Base-by-base conservation (phyloP, 2,329 filamentous ascomycete species). In the Fusarium sororula region DNA sequence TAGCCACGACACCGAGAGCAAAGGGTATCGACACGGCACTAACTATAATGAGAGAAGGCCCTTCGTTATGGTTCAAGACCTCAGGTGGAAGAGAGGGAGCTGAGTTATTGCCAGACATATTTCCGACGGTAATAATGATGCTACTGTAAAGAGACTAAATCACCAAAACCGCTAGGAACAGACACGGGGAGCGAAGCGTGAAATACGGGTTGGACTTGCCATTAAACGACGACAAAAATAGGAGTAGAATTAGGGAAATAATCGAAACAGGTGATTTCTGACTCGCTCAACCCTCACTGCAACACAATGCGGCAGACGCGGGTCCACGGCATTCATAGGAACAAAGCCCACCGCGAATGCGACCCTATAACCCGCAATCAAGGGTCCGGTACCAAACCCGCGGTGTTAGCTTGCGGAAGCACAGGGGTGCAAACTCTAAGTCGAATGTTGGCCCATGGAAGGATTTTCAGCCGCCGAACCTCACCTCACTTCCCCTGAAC, bases 11-110 rank as follows among this genome's bases (percentile, higher is more conserved):
- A 1, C 35, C 26, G 1, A 60, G 50, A 0, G 47, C 22, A 1
- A 61, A 59, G 3, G 63, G 63, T 7, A 67, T 68, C 2, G 54
- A 39, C 0, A 63, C 37, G 0, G 61, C 42, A 26, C 61, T 63
- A 0, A 60, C 61, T 5, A 60, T 39, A 1, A 63, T 38, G 0
- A 63, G 42, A 1, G 61, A 48, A 0, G 42, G 18, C 3, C 61
- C 54, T 18, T 63, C 42, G 41, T 63, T 58, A 14, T 63, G 24
- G 6, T 60, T 41, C 13, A 63, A 11, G 18, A 41, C 6, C 1
- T 60, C 61, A 26, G 54, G 54, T 1, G 61, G 54, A 37, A 60
- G n/a, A 11, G 59, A 18, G 1, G 9, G 6, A 15, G 59, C 3
- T 3, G 59, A 35, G 14, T 20, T 41, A 22, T 26, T 47, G 15